Evolutionary conservation across 2,329 filamentous ascomycete species (phyloP).

Genomic region (Hypoxylon sp.): DNA sequence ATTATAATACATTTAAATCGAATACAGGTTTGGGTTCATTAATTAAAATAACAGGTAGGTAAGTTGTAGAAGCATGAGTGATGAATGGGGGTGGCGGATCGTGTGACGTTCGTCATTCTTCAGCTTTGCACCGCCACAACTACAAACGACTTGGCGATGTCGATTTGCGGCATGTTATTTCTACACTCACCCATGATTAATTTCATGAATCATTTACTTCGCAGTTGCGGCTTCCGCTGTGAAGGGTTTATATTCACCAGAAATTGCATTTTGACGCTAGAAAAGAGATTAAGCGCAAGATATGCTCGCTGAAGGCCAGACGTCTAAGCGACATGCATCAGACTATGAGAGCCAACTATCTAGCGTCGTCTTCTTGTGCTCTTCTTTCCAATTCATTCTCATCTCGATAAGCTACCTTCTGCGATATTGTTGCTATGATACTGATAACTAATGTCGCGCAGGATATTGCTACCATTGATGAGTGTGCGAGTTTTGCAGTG

Average conservation of each 20-base stretch:
- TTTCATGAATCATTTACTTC: neutral
- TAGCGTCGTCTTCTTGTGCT: slow-evolving; percentile 4
- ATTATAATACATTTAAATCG: neutral
- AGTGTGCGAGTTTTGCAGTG: neutral
- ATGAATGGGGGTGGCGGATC: slow-evolving; percentile 11
- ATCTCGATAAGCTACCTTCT: slow-evolving; percentile 10
- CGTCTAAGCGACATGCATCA: neutral
- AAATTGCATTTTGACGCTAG: neutral
- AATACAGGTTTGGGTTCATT: neutral
- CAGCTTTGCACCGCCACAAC: slow-evolving; percentile 40
- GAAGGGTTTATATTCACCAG: neutral
- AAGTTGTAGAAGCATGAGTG: slow-evolving; percentile 5
- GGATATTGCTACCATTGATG: slow-evolving; percentile 18
- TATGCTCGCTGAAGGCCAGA: neutral
- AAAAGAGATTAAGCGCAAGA: neutral
- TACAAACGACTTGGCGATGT: slow-evolving; percentile 8
- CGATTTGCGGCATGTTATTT: neutral
- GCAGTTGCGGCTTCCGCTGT: neutral
- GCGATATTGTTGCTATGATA: slow-evolving; percentile 18
- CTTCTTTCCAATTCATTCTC: slow-evolving; percentile 1
- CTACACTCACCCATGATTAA: neutral
- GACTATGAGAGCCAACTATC: neutral
- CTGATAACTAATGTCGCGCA: slow-evolving; percentile 26
- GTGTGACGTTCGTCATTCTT: slow-evolving; percentile 16
- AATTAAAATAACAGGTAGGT: too few species aligned